These are phyloP conservation scores for Ganoderma multipileum DNA, from an alignment of 1,284 basidiomycete species.

Conservation along the genomic window DNA sequence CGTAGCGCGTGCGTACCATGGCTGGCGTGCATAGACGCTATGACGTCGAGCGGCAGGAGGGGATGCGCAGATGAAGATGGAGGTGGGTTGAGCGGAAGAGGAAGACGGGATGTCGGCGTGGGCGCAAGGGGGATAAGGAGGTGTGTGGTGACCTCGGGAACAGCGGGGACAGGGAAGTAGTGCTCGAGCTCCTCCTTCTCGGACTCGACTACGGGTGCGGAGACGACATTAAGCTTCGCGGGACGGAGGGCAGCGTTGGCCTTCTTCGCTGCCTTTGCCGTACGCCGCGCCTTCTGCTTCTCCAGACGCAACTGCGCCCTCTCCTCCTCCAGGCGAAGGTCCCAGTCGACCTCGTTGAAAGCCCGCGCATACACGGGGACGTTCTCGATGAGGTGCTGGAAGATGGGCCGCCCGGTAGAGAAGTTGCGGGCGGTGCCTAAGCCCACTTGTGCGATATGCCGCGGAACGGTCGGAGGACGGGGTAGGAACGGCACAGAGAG, in stretches of 20 bases:
- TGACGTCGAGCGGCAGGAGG: conserved; percentile 61
- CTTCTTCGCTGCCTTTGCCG: conserved; percentile 38
- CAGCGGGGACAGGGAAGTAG: conserved; percentile 58
- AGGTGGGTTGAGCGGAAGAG: conserved; percentile 50
- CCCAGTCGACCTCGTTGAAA: conserved; percentile 74
- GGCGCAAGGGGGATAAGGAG: conserved; percentile 79
- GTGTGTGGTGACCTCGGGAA: conserved; percentile 61
- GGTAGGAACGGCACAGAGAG: conserved; percentile 59
- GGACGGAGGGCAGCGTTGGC: conserved; percentile 22
- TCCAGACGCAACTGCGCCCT: conserved; percentile 43
- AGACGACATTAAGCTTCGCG: conserved; percentile 11
- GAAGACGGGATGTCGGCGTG: conserved; percentile 67
- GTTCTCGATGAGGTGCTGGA: conserved; percentile 79
- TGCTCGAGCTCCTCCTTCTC: conserved; percentile 56
- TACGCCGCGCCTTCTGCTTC: conserved; percentile 35
- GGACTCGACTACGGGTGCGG: conserved; percentile 30
- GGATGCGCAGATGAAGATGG: conserved; percentile 39
- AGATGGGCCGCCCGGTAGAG: conserved; percentile 71
- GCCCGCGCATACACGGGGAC: conserved; percentile 74
- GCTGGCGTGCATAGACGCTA: conserved; percentile 57
- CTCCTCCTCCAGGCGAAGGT: conserved; percentile 57
- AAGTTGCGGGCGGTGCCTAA: conserved; percentile 77
- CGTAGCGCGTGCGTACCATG: conserved; percentile 65
- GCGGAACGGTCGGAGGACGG: conserved; percentile 54
- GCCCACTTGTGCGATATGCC: conserved; percentile 67